Base-by-base conservation (phyloP, 1,284 basidiomycete species). In the Apiotrichum domesticum region DNA sequence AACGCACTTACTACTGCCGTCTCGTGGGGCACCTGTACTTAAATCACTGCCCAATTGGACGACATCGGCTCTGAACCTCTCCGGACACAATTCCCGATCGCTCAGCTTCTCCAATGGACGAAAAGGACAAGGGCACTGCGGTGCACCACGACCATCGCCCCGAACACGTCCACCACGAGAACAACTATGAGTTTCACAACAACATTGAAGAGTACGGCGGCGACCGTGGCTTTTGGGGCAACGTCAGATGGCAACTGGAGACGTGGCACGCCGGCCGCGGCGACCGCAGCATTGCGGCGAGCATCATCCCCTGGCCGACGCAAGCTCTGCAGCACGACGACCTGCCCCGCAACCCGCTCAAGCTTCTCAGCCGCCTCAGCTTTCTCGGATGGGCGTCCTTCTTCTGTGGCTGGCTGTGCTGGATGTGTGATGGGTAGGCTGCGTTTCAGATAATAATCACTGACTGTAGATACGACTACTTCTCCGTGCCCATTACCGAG, bases 401-500 rank as follows among this genome's bases (percentile, higher is more conserved):
- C 14, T 77, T 78, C 66, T 76, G 76, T 41, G 77, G 80, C 6
- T 81, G 84, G 65, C 83, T 87, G 68, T 80, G 80, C 29, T 86
- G 85, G 84, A 85, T 73, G 14, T 77, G 73, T 51, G 65, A 66
- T 49, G 68, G 62, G 45, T 62, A 49, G 42, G 56, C 51, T 7
- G 29, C 5, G 5, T 11, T 10, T 15, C 13, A 32, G 5, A 34
- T 39, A 39, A 39, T 13, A 39, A 39, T 13, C 37, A 13, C 39
- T 56, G 14, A 32, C 10, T n/a, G 13, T n/a, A 49, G 57, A 0
- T 72, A 66, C 59, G 71, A 72, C 49, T 63, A 55, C 50, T 59
- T 63, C 10, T 33, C 55, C 21, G 55, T 61, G 3, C 52, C 59
- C 9, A 40, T 62, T 32, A 59, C 61, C 11, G 80, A 90, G 15